Conservation (phyloP, 163 green algal genomes). For the Trebouxiophyceae sp. region DNA sequence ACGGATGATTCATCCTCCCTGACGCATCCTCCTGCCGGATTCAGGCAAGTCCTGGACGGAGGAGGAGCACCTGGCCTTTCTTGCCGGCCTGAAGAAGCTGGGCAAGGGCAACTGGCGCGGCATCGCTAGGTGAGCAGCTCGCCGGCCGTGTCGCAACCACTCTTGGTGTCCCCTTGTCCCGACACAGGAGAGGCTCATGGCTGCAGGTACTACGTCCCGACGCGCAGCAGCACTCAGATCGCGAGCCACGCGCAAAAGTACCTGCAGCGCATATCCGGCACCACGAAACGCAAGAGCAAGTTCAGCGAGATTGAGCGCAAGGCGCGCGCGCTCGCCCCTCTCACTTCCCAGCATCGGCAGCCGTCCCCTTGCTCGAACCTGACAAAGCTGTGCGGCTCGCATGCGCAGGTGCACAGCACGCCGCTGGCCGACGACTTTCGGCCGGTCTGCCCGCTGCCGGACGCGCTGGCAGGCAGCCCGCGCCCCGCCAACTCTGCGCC, state of each 20-base stretch:
- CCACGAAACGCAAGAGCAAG: not conserved
- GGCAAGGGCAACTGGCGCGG: constrained; percentile 36
- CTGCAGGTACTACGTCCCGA: not conserved
- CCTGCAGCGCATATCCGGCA: not conserved
- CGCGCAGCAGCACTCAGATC: not conserved
- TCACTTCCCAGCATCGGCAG: not conserved
- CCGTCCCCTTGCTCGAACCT: not conserved
- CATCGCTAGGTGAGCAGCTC: too few species aligned
- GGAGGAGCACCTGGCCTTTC: constrained; percentile 29
- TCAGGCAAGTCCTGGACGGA: constrained; percentile 32
- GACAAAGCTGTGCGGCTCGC: not conserved
- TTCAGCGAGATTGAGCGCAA: not conserved
- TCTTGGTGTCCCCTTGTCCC: too few species aligned
- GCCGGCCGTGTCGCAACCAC: too few species aligned
- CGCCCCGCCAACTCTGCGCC: too few species aligned
- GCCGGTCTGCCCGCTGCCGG: not conserved
- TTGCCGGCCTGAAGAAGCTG: constrained; percentile 32
- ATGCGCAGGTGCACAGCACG: not conserved
- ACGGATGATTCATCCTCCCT: too few species aligned
- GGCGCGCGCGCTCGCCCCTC: too few species aligned
- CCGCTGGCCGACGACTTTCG: not conserved
- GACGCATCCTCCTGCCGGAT: too few species aligned
- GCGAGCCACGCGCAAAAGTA: not conserved
- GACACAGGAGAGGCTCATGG: too few species aligned
- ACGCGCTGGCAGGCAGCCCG: not conserved